phyloP scores from a whole-genome alignment of 208 protist species.

The Pavlovales sp. region DNA sequence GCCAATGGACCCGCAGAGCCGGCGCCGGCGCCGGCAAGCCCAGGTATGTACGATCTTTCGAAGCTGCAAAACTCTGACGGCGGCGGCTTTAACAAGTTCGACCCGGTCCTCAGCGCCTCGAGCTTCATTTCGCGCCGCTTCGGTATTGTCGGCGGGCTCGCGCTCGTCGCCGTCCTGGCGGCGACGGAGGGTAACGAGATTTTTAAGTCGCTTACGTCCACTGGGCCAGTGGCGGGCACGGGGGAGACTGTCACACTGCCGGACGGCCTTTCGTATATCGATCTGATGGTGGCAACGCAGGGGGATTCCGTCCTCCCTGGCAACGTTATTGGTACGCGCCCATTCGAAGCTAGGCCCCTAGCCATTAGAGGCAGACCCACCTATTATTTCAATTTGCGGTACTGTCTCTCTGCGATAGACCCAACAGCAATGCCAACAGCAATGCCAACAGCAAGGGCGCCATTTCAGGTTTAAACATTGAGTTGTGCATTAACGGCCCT shows the following conservation, averaged over 20 bases:
- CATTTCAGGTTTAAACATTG: too few relatives aligned
- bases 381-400: too few relatives aligned
- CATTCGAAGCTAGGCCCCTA: background rate
- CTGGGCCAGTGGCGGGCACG: background rate
- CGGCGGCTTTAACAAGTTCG: constrained; percentile 34
- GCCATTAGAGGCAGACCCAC: background rate
- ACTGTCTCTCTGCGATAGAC: too few relatives aligned
- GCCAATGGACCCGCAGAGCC: too few relatives aligned
- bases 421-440: too few relatives aligned
- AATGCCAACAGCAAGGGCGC: too few relatives aligned
- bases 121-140: constrained; percentile 27
- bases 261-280: constrained; percentile 2
- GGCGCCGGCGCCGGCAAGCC: too few relatives aligned
- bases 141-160: constrained; percentile 24
- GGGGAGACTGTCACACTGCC: background rate
- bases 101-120: constrained; percentile 21
- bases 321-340: background rate
- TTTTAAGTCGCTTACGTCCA: background rate
- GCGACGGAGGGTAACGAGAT: constrained; percentile 30
- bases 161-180: constrained; percentile 23
- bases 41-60: constrained; percentile 2
- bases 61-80: background rate
- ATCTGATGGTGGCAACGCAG: background rate
- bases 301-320: background rate
- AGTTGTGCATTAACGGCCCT: too few relatives aligned